These are phyloP conservation scores for Epichloe festucae DNA, from an alignment of 2,329 filamentous ascomycete species.

Conservation along the genomic window DNA sequence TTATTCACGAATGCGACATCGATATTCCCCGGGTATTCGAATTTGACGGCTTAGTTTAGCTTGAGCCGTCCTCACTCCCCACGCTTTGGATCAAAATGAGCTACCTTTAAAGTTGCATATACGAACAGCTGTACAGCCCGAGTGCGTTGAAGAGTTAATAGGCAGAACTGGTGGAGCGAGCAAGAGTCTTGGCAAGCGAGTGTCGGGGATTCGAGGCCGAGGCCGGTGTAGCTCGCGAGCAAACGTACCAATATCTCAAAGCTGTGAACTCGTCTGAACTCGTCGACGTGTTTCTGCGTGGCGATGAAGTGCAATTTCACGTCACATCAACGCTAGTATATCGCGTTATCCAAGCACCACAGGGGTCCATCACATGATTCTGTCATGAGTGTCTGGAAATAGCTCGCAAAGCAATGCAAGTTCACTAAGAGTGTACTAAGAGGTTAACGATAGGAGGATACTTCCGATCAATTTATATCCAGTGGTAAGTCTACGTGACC, in stretches of 20 bases:
- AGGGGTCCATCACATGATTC: slow-evolving; percentile 30
- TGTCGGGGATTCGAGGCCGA: slow-evolving; percentile 24
- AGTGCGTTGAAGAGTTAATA: slow-evolving; percentile 28
- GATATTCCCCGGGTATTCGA: slow-evolving; percentile 29
- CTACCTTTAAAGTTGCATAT: slow-evolving; percentile 44
- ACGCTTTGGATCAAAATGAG: slow-evolving; percentile 42
- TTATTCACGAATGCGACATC: slow-evolving; percentile 48
- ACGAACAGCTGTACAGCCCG: slow-evolving; percentile 43
- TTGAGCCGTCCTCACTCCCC: slow-evolving; percentile 27
- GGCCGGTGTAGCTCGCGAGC: slow-evolving; percentile 21
- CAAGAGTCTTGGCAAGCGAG: slow-evolving; percentile 24
- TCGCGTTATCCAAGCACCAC: slow-evolving; percentile 34
- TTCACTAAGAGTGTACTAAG: slow-evolving; percentile 32
- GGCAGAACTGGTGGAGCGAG: slow-evolving; percentile 27
- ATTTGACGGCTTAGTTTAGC: slow-evolving; percentile 26
- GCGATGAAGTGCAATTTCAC: slow-evolving; percentile 34
- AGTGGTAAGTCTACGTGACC: slow-evolving; percentile 28
- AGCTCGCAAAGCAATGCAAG: slow-evolving; percentile 34
- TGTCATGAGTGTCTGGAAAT: slow-evolving; percentile 35
- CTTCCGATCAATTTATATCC: slow-evolving; percentile 34
- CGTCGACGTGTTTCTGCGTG: slow-evolving; percentile 30
- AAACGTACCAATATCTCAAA: slow-evolving; percentile 24
- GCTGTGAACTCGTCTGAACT: slow-evolving; percentile 26
- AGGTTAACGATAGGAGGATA: slow-evolving; percentile 27
- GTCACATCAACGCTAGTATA: slow-evolving; percentile 39